A percentile compares a stretch with the other conserved stretches of the same genome.
Evolutionary conservation across 1,284 basidiomycete genomes (phyloP).

Genomic region (Thelephora terrestris): DNA sequence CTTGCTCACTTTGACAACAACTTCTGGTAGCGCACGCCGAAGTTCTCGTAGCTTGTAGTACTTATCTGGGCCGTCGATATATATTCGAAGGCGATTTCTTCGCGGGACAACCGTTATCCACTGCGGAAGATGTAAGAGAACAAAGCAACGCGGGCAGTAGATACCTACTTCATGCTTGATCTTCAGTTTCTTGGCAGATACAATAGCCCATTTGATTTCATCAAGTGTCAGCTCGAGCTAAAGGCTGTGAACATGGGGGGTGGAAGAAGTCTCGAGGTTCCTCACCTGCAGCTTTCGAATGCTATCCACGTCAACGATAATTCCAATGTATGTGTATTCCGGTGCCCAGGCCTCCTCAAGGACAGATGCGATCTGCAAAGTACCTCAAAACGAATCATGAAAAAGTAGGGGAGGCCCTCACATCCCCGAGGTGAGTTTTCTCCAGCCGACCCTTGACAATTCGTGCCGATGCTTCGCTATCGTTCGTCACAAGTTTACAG

Average conservation of each 20-base stretch:
- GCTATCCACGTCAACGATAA: constrained; percentile 87
- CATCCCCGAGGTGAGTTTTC: constrained; percentile 92
- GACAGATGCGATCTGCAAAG: constrained; percentile 73
- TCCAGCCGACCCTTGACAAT: constrained; percentile 97
- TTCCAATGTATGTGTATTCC: constrained; percentile 86
- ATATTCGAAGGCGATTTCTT: constrained; percentile 79
- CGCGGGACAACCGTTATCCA: constrained; percentile 66
- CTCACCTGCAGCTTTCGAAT: constrained; percentile 82
- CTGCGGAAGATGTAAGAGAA: constrained; percentile 25
- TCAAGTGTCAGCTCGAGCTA: constrained; percentile 90
- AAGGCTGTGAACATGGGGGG: not conserved
- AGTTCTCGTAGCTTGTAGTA: constrained; percentile 84
- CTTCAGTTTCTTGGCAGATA: constrained; percentile 84
- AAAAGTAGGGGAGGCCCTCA: constrained; percentile 28
- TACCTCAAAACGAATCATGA: not conserved
- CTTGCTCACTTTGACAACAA: constrained; percentile 74
- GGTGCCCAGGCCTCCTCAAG: constrained; percentile 96
- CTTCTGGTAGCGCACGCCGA: constrained; percentile 69
- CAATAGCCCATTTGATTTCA: constrained; percentile 89
- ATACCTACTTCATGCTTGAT: constrained; percentile 69
- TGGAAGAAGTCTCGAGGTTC: constrained; percentile 8
- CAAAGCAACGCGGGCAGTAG: constrained; percentile 2
- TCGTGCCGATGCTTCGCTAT: constrained; percentile 84
- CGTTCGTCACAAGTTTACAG: constrained; percentile 80
- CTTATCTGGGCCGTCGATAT: constrained; percentile 76